phyloP scores from a whole-genome alignment of 768 basidiomycete genomes.

The Phylloporus scabripes region DNA sequence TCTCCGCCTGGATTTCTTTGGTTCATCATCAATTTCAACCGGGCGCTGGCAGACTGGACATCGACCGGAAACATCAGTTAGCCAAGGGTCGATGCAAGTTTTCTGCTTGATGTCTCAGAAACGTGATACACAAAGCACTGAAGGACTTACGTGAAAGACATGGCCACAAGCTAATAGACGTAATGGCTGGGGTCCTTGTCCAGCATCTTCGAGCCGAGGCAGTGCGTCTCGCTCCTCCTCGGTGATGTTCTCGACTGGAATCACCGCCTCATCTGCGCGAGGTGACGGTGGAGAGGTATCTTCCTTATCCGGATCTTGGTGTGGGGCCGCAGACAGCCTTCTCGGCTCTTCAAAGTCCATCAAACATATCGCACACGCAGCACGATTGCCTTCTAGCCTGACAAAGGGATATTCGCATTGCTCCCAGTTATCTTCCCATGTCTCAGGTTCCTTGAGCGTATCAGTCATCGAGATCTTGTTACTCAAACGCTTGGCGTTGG shows the following conservation, averaged over 20 bases:
- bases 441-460: conserved; percentile 32
- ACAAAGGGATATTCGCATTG: conserved; percentile 75
- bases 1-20: conserved; percentile 30
- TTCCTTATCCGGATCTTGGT: conserved; percentile 29
- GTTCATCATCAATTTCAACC: conserved; percentile 47
- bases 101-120: conserved; percentile 40
- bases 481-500: conserved; percentile 16
- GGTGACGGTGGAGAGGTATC: conserved; percentile 9
- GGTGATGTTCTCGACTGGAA: conserved; percentile 33
- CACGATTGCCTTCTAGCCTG: conserved; percentile 73
- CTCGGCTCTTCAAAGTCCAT: conserved; percentile 79
- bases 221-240: conserved; percentile 39
- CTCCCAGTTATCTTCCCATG: conserved; percentile 81
- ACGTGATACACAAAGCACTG: neutral
- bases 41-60: conserved; percentile 83
- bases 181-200: conserved; percentile 71
- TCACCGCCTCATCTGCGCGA: conserved; percentile 21
- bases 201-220: conserved; percentile 62
- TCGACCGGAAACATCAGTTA: conserved; percentile 76
- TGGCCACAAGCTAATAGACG: conserved; percentile 76
- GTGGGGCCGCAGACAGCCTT: conserved; percentile 22
- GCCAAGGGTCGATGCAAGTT: conserved; percentile 89
- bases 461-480: conserved; percentile 8
- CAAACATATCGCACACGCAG: conserved; percentile 79
- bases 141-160: conserved; percentile 75